Evolutionary conservation across 352 stramenopile species (phyloP), one percentile per base, ranked within the genome.

Genomic region (Globisporangium carolinianum): DNA sequence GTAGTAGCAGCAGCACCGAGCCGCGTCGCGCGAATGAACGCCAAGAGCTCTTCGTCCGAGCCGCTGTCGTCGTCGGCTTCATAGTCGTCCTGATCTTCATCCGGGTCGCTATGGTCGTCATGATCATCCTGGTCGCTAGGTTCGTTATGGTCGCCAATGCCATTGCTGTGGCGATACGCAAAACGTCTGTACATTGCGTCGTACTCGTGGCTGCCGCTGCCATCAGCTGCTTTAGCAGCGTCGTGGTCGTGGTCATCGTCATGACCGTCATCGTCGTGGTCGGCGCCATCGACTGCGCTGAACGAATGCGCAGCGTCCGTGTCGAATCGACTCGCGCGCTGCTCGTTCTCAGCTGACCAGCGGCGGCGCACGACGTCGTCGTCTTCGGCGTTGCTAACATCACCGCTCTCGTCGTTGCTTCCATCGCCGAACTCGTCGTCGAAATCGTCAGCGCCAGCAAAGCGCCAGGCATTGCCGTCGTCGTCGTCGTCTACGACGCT

Each of bases 361-460:
- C 50, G 47, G 49, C 17, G 49, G 15, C 57, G 49, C 49, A 62
- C 57, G 32, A 57, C 8, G 46, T 48, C 55, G 18, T 60, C 55
- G 14, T 60, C 55, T 47, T 53, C 24, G 24, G 1, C 24, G 24
- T 32, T 32, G 24, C 24, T 32, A 32, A 2, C 24, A 32, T 32
- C 24, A 3, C 24, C 24, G 24, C 24, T 2, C 24, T 32, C 24
- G 24, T 32, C 24, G 24, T 32, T 32, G 24, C 24, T 32, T 32
- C 24, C 24, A 32, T 32, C 24, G 2, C 24, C 24, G 24, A 32
- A 32, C 24, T 32, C 24, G 24, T 32, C 24, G 24, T 32, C 24
- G 24, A 32, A 32, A 32, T 32, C 2, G 24, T 32, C 24, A 32
- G 39, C 39, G 39, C 11, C 39, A 12, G 39, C 11, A 43, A 5